Percentiles rank a stretch among this genome's conserved stretches.
Conservation (phyloP, 352 stramenopile species). For the Phytopythium litorale region DNA sequence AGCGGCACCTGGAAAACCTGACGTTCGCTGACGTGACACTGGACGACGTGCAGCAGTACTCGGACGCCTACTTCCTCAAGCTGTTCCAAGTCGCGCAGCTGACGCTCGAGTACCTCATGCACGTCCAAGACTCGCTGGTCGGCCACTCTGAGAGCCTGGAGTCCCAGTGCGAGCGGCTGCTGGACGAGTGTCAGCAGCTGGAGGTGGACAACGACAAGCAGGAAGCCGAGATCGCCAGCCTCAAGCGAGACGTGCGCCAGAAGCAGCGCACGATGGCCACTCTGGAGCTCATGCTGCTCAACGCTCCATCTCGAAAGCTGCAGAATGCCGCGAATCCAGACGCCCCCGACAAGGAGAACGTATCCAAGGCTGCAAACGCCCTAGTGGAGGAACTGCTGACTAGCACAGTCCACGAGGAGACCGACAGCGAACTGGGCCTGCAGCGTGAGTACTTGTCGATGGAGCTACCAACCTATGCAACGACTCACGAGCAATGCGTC, state of each 20-base stretch:
- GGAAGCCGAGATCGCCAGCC: slow-evolving; percentile 46
- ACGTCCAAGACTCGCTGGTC: slow-evolving; percentile 80
- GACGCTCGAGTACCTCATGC: slow-evolving; percentile 79
- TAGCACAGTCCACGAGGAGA: slow-evolving; percentile 2
- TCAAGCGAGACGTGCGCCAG: slow-evolving; percentile 77
- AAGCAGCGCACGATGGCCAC: slow-evolving; percentile 82
- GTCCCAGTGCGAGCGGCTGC: slow-evolving; percentile 59
- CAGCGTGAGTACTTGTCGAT: neutral
- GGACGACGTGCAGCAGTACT: slow-evolving; percentile 83
- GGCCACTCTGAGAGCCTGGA: slow-evolving; percentile 61
- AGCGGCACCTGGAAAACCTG: slow-evolving; percentile 77
- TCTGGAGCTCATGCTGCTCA: slow-evolving; percentile 78
- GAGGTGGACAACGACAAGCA: slow-evolving; percentile 60
- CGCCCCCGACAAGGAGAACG: slow-evolving; percentile 34
- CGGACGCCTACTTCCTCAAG: slow-evolving; percentile 83
- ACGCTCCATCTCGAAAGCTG: slow-evolving; percentile 31
- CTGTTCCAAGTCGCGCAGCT: slow-evolving; percentile 83
- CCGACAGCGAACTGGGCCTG: too few species aligned
- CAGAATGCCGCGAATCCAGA: slow-evolving; percentile 10
- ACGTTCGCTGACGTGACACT: slow-evolving; percentile 78
- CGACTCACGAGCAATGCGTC: neutral
- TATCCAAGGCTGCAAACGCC: slow-evolving; percentile 20
- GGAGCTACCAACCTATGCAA: neutral
- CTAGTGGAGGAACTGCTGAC: slow-evolving; percentile 33
- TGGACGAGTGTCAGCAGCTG: slow-evolving; percentile 55